These are phyloP conservation scores for Coelastrella sp. DNA, from an alignment of 139 green algal species.

Conservation along the genomic window DNA sequence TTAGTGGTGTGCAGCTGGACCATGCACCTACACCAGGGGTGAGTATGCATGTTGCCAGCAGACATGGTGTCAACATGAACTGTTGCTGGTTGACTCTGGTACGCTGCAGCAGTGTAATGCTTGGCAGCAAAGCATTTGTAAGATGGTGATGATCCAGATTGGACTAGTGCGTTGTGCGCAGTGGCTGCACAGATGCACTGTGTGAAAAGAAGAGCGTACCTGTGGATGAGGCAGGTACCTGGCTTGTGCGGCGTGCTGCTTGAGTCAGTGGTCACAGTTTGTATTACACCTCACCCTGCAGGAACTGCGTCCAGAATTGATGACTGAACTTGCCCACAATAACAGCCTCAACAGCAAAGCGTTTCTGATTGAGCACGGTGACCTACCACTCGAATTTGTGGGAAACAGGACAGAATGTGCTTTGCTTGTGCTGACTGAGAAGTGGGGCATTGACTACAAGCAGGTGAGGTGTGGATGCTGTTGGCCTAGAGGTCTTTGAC, in stretches of 20 bases:
- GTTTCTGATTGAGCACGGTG: constrained; percentile 73
- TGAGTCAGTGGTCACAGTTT: background rate
- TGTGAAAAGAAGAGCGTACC: no score
- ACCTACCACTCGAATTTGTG: constrained; percentile 70
- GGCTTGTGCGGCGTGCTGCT: background rate
- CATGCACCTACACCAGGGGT: constrained; percentile 45
- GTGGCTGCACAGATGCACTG: no score
- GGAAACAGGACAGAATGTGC: constrained; percentile 97
- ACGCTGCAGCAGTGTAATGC: no score
- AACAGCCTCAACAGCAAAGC: constrained; percentile 88
- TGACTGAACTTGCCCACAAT: constrained; percentile 74
- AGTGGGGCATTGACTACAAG: constrained; percentile 81
- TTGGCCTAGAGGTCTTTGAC: background rate
- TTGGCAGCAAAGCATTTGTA: no score
- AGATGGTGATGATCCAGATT: no score
- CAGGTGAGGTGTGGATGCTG: background rate
- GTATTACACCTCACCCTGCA: background rate
- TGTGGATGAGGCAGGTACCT: no score
- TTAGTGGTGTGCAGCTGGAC: constrained; percentile 73
- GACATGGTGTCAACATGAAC: background rate
- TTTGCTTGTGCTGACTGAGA: constrained; percentile 82
- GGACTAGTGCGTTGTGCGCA: no score
- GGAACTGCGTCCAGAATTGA: constrained; percentile 47
- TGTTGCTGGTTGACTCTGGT: background rate
- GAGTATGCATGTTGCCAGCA: background rate